Base-by-base conservation (phyloP, 139 green algal genomes). In the Gonium pectorale region DNA sequence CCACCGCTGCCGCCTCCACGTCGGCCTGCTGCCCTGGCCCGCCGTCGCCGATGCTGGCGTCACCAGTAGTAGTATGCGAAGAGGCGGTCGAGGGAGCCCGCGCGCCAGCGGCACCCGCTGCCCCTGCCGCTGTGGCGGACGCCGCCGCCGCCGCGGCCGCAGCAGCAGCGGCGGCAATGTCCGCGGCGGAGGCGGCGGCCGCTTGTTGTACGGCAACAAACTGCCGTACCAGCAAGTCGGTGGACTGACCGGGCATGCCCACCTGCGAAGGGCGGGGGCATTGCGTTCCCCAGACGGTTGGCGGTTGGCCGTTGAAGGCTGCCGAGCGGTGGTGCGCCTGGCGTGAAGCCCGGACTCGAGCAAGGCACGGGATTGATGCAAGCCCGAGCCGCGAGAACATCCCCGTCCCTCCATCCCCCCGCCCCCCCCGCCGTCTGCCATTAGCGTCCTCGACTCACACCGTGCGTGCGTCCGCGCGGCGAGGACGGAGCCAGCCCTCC, bases 11-110 rank as follows among this genome's bases (percentile, higher is more conserved):
- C 6, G 11, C 2, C 6, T 72, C 75, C 29, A 49, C 41, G 2
- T 52, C 72, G 8, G n/a, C n/a, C n/a, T n/a, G n/a, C n/a, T n/a
- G n/a, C n/a, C n/a, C n/a, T n/a, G n/a, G n/a, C n/a, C n/a, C n/a
- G n/a, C n/a, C n/a, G n/a, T n/a, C n/a, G n/a, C n/a, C n/a, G n/a
- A n/a, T n/a, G n/a, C n/a, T n/a, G n/a, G n/a, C n/a, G 29, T 67
- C 29, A 82, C n/a, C n/a, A 82, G 13, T 40, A 82, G 29, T 40
- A 82, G 59, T 29, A 59, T 72, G 49, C 70, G 70, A 44, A 31
- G n/a, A 68, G n/a, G 62, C 62, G 9, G 62, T 8, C 4, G n/a
- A 21, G 62, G 62, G n/a, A 43, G 6, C 5, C 62, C 40, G 22
- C 46, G 67, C 67, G 24, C 22, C 67, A 56, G 11, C 21, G 40